Conservation (phyloP, 345 rosid genomes). For the Euphorbia pulcherrima region DNA sequence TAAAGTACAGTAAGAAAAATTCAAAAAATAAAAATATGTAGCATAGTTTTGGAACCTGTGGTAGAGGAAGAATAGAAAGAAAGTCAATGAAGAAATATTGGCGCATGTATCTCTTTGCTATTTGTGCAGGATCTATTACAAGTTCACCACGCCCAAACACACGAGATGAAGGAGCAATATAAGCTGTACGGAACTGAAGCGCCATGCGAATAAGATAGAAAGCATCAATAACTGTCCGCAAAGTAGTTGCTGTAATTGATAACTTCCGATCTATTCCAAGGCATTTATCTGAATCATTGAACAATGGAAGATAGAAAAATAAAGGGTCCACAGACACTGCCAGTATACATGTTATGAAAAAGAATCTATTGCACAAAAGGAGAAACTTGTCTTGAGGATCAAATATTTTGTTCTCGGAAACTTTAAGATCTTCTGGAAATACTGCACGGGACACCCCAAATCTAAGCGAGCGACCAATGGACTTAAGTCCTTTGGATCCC, state of each 20-base stretch:
- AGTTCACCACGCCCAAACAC: slow-evolving; percentile 97
- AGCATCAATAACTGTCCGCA: slow-evolving; percentile 67
- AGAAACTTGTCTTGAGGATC: slow-evolving; percentile 95
- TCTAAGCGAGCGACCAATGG: slow-evolving; percentile 84
- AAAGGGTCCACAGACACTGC: slow-evolving; percentile 88
- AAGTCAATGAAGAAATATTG: slow-evolving; percentile 76
- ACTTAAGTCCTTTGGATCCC: slow-evolving; percentile 90
- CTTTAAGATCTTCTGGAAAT: slow-evolving; percentile 94
- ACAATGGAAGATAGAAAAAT: slow-evolving; percentile 87
- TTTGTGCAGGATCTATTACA: slow-evolving; percentile 80
- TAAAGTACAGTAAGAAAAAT: neutral
- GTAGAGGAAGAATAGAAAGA: slow-evolving; percentile 83
- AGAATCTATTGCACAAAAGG: slow-evolving; percentile 67
- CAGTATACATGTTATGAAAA: slow-evolving; percentile 72
- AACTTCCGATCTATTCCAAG: slow-evolving; percentile 66
- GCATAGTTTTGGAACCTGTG: slow-evolving; percentile 55
- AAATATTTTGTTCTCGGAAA: slow-evolving; percentile 72
- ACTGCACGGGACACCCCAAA: slow-evolving; percentile 90
- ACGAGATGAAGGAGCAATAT: slow-evolving; percentile 92
- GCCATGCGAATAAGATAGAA: slow-evolving; percentile 89
- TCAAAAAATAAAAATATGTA: slow-evolving; percentile 4
- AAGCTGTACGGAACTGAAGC: slow-evolving; percentile 94
- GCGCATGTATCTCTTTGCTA: slow-evolving; percentile 80
- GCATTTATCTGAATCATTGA: slow-evolving; percentile 44
- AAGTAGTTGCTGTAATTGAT: slow-evolving; percentile 69